phyloP scores from a whole-genome alignment of 352 stramenopile species.

The Globisporangium splendens region DNA sequence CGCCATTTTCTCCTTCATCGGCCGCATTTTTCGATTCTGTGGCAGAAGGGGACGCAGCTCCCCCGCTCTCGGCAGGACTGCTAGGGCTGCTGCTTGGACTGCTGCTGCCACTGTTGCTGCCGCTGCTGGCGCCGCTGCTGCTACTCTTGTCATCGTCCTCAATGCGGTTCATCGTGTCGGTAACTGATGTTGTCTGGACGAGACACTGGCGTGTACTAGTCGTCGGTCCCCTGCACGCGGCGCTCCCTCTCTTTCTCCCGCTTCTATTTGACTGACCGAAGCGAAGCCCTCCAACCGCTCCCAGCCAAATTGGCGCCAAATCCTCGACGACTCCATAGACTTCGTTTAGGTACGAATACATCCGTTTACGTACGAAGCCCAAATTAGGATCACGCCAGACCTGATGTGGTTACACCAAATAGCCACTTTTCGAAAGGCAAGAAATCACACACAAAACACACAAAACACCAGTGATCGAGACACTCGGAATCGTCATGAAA shows the following conservation, averaged over 20 bases:
- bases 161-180: constrained; percentile 18
- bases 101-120: constrained; percentile 14
- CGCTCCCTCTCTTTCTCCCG: not conserved
- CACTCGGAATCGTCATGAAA: no score
- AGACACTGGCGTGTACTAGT: not conserved
- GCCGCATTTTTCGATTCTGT: constrained; percentile 11
- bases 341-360: not conserved
- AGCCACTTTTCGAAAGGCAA: not conserved
- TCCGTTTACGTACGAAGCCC: not conserved
- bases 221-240: no score
- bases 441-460: not conserved
- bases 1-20: constrained; percentile 10
- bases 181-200: constrained; percentile 1
- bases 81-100: constrained; percentile 30
- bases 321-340: not conserved
- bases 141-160: constrained; percentile 32
- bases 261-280: not conserved
- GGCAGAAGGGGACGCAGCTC: constrained; percentile 9
- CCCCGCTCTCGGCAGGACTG: constrained; percentile 19
- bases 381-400: not conserved
- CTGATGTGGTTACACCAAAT: not conserved
- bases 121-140: constrained; percentile 21
- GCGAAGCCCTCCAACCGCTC: constrained; percentile 2
- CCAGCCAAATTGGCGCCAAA: constrained; percentile 6
- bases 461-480: no score